Evolutionary conservation across 2,329 filamentous ascomycete species (phyloP).

Genomic region (Teratosphaeriaceae sp.): DNA sequence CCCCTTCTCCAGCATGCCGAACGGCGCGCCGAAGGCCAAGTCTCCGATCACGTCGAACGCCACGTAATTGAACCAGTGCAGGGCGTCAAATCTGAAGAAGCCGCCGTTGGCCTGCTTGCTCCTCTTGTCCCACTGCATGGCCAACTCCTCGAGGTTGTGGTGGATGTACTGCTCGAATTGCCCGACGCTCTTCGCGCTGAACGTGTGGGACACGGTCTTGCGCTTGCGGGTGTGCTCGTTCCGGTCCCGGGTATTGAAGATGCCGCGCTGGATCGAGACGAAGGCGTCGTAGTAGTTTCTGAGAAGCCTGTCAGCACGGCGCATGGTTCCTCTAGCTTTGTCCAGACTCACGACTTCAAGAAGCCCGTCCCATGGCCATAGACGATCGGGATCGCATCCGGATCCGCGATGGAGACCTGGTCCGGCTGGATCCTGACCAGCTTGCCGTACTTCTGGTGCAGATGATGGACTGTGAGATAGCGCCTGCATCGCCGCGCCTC

Average conservation of each 20-base stretch:
- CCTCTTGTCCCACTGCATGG: conserved; percentile 64
- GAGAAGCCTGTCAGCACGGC: conserved; percentile 4
- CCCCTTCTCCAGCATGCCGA: conserved; percentile 78
- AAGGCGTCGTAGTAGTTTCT: conserved; percentile 90
- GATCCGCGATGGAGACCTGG: conserved; percentile 76
- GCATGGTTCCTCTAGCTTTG: too few species aligned
- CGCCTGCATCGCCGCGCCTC: conserved; percentile 54
- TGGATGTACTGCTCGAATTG: conserved; percentile 80
- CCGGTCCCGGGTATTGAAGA: conserved; percentile 85
- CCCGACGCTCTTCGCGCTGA: conserved; percentile 70
- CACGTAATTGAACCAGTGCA: conserved; percentile 71
- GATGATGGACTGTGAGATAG: conserved; percentile 55
- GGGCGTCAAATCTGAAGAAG: conserved; percentile 49
- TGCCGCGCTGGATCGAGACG: conserved; percentile 73
- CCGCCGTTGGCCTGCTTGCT: conserved; percentile 49
- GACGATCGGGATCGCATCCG: conserved; percentile 64
- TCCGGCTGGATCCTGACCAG: conserved; percentile 77
- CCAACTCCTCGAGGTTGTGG: conserved; percentile 67
- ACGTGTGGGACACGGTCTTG: conserved; percentile 82
- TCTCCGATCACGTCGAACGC: conserved; percentile 72
- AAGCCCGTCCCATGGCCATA: conserved; percentile 59
- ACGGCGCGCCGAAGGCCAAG: conserved; percentile 55
- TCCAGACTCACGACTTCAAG: conserved; percentile 35
- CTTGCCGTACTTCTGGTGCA: conserved; percentile 70
- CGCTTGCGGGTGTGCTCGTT: conserved; percentile 80